These are phyloP conservation scores for Lepidium didymum DNA, from an alignment of 345 rosid genomes.

Conservation along the genomic window DNA sequence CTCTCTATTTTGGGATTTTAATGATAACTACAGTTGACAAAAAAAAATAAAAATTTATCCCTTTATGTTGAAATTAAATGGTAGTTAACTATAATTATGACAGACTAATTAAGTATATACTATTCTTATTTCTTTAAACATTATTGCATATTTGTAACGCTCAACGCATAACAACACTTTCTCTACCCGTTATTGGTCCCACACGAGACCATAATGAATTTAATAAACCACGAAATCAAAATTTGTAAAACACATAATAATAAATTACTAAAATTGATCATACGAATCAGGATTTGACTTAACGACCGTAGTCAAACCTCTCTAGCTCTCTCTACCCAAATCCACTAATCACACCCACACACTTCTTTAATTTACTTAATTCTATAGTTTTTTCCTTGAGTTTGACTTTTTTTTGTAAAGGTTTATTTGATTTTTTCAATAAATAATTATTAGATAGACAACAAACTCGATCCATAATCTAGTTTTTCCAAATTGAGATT, in stretches of 20 bases:
- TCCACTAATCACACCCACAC: slow-evolving; percentile 13
- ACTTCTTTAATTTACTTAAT: background rate
- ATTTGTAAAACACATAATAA: background rate
- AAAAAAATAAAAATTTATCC: no score
- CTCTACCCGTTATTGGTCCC: slow-evolving; percentile 4
- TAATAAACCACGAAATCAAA: background rate
- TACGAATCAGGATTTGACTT: slow-evolving; percentile 27
- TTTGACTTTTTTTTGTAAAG: no score
- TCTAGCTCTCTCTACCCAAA: background rate
- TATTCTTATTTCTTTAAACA: background rate
- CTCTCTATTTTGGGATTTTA: no score
- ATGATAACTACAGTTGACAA: no score
- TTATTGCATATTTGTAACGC: slow-evolving; percentile 6
- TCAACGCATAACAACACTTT: background rate
- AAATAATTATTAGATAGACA: no score
- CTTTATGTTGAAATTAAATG: background rate
- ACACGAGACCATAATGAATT: background rate
- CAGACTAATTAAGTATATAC: background rate
- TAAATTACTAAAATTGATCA: background rate
- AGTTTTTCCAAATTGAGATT: no score
- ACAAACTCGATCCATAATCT: no score
- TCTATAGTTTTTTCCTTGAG: background rate
- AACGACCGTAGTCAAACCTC: slow-evolving; percentile 12
- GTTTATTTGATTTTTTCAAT: no score
- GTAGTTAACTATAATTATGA: background rate